A percentile compares a stretch with the other conserved stretches of the same genome.
Evolutionary conservation across 2,329 filamentous ascomycete species (phyloP).

Genomic region (Pezicula neosporulosa): DNA sequence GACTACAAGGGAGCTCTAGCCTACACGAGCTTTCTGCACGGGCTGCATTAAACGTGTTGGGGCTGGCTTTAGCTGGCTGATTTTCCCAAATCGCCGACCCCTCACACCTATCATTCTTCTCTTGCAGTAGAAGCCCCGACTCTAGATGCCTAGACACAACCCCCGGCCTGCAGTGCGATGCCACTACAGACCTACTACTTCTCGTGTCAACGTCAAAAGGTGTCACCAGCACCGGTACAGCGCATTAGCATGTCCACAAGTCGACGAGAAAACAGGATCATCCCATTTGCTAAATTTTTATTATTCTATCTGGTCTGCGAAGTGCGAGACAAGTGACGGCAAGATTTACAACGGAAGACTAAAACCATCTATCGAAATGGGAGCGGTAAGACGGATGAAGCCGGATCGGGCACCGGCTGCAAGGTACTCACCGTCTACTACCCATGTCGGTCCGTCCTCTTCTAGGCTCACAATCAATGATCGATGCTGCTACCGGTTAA

Average conservation of each 20-base stretch:
- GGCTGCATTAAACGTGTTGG: slow-evolving; percentile 2
- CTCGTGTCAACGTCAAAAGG: too few species aligned
- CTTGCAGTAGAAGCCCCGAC: not conserved
- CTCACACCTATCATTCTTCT: not conserved
- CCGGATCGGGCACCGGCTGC: slow-evolving; percentile 7
- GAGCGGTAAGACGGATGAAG: not conserved
- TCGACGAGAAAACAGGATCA: too few species aligned
- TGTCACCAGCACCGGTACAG: too few species aligned
- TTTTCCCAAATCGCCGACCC: slow-evolving; percentile 1
- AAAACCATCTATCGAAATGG: not conserved
- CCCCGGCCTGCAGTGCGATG: too few species aligned
- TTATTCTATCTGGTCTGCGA: not conserved
- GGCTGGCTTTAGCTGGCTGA: not conserved
- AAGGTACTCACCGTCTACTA: not conserved
- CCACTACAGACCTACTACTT: too few species aligned
- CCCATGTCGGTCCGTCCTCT: not conserved
- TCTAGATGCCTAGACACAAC: too few species aligned
- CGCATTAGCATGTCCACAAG: not conserved
- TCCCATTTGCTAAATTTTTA: too few species aligned
- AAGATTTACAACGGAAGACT: too few species aligned
- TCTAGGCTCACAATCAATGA: slow-evolving; percentile 25
- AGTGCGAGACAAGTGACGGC: not conserved
- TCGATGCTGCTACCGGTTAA: slow-evolving; percentile 27
- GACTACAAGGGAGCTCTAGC: too few species aligned
- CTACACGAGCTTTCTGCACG: not conserved